phyloP scores from a whole-genome alignment of 2,329 filamentous ascomycete species.

The Hypocreales sp. region DNA sequence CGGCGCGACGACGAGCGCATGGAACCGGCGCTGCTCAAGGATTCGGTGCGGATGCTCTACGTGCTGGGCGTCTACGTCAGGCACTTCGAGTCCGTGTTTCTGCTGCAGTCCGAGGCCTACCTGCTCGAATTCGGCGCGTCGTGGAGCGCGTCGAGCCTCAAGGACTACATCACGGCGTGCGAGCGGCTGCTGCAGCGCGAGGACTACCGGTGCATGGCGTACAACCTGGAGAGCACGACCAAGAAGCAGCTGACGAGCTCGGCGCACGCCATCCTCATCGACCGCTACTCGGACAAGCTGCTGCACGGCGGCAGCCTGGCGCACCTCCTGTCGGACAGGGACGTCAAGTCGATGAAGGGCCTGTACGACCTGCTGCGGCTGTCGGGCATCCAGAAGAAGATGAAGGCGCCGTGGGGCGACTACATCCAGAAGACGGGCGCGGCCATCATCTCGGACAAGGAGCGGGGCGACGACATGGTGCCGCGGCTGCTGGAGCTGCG shows the following conservation, averaged over 20 bases:
- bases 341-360: slow-evolving; percentile 53
- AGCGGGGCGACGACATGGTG: slow-evolving; percentile 74
- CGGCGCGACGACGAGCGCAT: slow-evolving; percentile 41
- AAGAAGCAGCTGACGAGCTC: slow-evolving; percentile 59
- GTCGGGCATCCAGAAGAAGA: slow-evolving; percentile 50
- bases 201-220: slow-evolving; percentile 60
- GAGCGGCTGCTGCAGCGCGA: slow-evolving; percentile 57
- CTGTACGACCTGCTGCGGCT: slow-evolving; percentile 67
- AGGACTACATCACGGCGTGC: slow-evolving; percentile 60
- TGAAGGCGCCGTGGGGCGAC: slow-evolving; percentile 59
- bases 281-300: slow-evolving; percentile 48
- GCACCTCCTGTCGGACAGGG: slow-evolving; percentile 56
- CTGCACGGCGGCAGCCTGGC: slow-evolving; percentile 52
- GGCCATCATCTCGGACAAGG: slow-evolving; percentile 64
- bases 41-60: slow-evolving; percentile 69
- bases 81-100: slow-evolving; percentile 63
- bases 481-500: slow-evolving; percentile 69
- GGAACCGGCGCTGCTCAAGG: slow-evolving; percentile 50
- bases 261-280: slow-evolving; percentile 59
- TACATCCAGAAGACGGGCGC: slow-evolving; percentile 69
- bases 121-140: slow-evolving; percentile 55
- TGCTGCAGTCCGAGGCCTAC: slow-evolving; percentile 51
- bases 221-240: slow-evolving; percentile 70
- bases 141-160: slow-evolving; percentile 47
- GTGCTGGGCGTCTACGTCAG: slow-evolving; percentile 69